Percentiles rank a stretch among this genome's conserved stretches.
These are phyloP conservation scores for Ramaria sp. DNA, from an alignment of 768 basidiomycete genomes.

Conservation along the genomic window DNA sequence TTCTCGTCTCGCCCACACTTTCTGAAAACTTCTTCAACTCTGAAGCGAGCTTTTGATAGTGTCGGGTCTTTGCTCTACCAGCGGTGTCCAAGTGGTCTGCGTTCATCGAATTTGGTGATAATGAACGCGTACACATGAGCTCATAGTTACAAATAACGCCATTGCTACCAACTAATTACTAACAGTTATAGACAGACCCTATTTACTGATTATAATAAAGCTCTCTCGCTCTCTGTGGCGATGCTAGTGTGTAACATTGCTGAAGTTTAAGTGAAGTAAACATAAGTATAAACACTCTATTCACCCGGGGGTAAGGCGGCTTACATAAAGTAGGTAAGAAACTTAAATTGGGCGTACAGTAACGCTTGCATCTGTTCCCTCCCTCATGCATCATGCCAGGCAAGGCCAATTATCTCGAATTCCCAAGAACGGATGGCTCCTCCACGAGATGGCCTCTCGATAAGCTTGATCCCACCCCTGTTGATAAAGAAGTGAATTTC, in stretches of 20 bases:
- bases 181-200: too few relatives aligned
- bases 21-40: slow-evolving; percentile 58
- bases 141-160: neutral
- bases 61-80: slow-evolving; percentile 52
- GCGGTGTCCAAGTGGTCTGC: slow-evolving; percentile 3
- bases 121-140: neutral
- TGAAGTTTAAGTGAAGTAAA: too few relatives aligned
- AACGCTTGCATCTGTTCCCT: too few relatives aligned
- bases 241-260: too few relatives aligned
- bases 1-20: slow-evolving; percentile 61
- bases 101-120: slow-evolving; percentile 1
- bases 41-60: slow-evolving; percentile 67
- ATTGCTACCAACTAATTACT: too few relatives aligned
- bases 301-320: too few relatives aligned
- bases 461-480: slow-evolving; percentile 26
- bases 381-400: neutral
- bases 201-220: too few relatives aligned
- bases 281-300: too few relatives aligned
- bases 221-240: too few relatives aligned
- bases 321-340: neutral
- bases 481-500: slow-evolving; percentile 64
- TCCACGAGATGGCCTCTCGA: slow-evolving; percentile 43
- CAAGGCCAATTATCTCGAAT: slow-evolving; percentile 40
- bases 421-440: slow-evolving; percentile 53
- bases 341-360: too few relatives aligned